Percentiles rank a stretch among this genome's conserved stretches.
These are phyloP conservation scores for Kickxella alabastrina DNA, from an alignment of 192 early-diverging fungal genomes.

Conservation along the genomic window DNA sequence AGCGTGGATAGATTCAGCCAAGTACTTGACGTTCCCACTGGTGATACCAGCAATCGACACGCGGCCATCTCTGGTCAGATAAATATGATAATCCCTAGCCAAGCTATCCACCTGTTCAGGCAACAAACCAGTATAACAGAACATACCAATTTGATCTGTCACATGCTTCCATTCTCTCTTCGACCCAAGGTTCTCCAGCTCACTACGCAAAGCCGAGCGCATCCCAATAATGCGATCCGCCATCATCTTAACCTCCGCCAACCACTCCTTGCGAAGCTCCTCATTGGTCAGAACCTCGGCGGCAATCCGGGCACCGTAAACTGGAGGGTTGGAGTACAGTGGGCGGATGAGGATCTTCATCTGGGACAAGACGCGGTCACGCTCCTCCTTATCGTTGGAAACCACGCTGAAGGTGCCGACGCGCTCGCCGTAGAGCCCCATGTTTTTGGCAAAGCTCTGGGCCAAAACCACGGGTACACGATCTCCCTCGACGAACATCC, in stretches of 20 bases:
- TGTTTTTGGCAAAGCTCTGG: slow-evolving; percentile 99
- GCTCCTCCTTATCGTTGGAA: slow-evolving; percentile 65
- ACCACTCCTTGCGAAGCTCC: slow-evolving; percentile 80
- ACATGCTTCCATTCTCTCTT: slow-evolving; percentile 86
- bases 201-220: slow-evolving; percentile 69
- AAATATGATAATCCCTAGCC: slow-evolving; percentile 81
- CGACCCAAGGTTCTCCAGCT: slow-evolving; percentile 80
- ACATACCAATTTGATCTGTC: slow-evolving; percentile 97
- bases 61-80: slow-evolving; percentile 91
- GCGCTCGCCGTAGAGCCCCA: slow-evolving; percentile 98
- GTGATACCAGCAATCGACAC: slow-evolving; percentile 97
- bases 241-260: slow-evolving; percentile 91
- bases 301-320: slow-evolving; percentile 91
- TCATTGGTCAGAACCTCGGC: slow-evolving; percentile 75
- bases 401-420: slow-evolving; percentile 89
- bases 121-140: slow-evolving; percentile 91
- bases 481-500: slow-evolving; percentile 82
- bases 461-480: slow-evolving; percentile 71
- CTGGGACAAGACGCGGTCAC: slow-evolving; percentile 82
- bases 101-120: slow-evolving; percentile 85
- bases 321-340: slow-evolving; percentile 99
- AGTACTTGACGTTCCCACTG: slow-evolving; percentile 88
- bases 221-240: slow-evolving; percentile 95
- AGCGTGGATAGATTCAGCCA: slow-evolving; percentile 91
- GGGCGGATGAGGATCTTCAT: slow-evolving; percentile 95